Conservation (phyloP, 768 basidiomycete genomes). For the Pisolithus orientalis region DNA sequence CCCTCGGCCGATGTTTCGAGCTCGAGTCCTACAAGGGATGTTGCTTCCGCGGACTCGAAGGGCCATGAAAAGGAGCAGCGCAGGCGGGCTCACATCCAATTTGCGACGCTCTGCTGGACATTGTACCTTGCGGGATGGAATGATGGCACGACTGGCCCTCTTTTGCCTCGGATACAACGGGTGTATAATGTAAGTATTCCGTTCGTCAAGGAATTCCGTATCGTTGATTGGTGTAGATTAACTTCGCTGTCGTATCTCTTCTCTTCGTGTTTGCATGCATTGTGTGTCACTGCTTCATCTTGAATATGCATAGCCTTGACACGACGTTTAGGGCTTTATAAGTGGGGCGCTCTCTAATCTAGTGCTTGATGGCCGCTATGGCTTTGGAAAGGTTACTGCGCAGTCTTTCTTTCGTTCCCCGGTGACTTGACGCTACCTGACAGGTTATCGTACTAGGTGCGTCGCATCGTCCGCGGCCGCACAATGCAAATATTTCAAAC, state of each 20-base stretch:
- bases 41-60: too few relatives aligned
- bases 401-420: background rate
- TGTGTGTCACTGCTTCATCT: conserved; percentile 17
- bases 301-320: background rate
- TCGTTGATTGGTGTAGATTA: conserved; percentile 20
- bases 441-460: conserved; percentile 25
- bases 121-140: conserved; percentile 34
- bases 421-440: background rate
- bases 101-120: conserved; percentile 28
- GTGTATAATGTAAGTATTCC: conserved; percentile 28
- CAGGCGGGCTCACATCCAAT: conserved; percentile 23
- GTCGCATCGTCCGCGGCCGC: background rate
- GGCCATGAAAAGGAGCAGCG: conserved; percentile 10
- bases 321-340: conserved; percentile 22
- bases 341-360: conserved; percentile 28
- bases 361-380: conserved; percentile 22
- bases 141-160: conserved; percentile 33
- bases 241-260: conserved; percentile 35
- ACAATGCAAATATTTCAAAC: too few relatives aligned
- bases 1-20: too few relatives aligned
- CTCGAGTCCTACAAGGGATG: too few relatives aligned
- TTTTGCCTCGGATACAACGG: conserved; percentile 32
- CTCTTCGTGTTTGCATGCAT: conserved; percentile 37
- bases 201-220: background rate
- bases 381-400: conserved; percentile 28